Base-by-base conservation (phyloP, 192 early-diverging fungal species). In the Coemansia sp. region DNA sequence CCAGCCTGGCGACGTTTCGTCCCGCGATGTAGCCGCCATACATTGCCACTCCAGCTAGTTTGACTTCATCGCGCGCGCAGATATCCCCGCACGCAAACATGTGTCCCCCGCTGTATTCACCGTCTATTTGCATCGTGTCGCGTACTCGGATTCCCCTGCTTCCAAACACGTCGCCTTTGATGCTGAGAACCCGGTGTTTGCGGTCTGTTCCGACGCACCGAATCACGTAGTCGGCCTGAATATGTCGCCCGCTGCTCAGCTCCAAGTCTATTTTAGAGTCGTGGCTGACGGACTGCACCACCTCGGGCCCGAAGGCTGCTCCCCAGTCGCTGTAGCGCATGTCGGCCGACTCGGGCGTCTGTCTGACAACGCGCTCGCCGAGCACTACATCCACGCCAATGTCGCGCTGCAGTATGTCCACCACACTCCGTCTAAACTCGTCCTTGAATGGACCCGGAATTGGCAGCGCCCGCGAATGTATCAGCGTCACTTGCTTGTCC, bases 21-120 rank as follows among this genome's bases (percentile, higher is more conserved):
- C 57, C 72, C 0, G 72, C 65, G 23, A 76, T 50, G 31, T 61
- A 68, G 1, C 38, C 72, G 17, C 58, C 62, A 19, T 76, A 57
- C 65, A 76, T 76, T 33, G 60, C 72, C 3, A 64, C 58, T 0
- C 72, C 72, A 0, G 72, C 72, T 0, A 76, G 61, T 45, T 76
- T 76, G 38, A 76, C 61, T 0, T 78, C 2, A 39, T 56, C 43
- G 25, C 42, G 46, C 0, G 56, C 69, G 43, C 68, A 75, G 9
- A 89, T 83, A 61, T 93, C 91, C 14, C 91, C 91, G 25, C 79
- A 65, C 10, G 87, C 84, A 57, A 84, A 93, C 27, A 93, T 85
- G 60, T 91, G 67, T n/a, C n/a, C 31, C 3, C 82, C 68, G 58
- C 80, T 80, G 3, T 38, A 23, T 4, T 51, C 49, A 39, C 83